Evolutionary conservation across 1,284 basidiomycete species (phyloP), one percentile per base, ranked within the genome.

Genomic region (Ustilago esculenta): DNA sequence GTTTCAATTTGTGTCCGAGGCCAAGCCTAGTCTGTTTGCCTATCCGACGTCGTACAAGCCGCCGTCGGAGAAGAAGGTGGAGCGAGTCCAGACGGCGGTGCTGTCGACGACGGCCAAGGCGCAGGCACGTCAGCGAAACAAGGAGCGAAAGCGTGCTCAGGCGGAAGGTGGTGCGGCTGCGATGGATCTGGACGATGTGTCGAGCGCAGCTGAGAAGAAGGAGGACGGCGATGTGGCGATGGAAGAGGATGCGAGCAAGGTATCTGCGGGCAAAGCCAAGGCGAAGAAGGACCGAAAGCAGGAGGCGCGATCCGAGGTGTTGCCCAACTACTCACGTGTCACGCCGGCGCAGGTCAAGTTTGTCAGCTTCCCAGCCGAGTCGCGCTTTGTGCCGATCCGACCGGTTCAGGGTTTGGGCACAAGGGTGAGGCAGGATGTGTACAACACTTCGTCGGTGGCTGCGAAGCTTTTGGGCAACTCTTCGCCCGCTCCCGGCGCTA

Each of bases 271-370:
- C 21, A 54, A 53, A 37, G 23, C 21, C 40, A 69, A 73, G 52
- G 36, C 51, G 6, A 57, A 71, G 37, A 73, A 78, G 55, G 82
- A 85, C 65, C 88, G 89, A 76, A 90, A 89, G 81, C 69, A 69
- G 17, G 94, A 98, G 78, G 88, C 92, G 0, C 84, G 86, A 2
- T 90, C 86, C 12, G 92, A 95, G 83, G 87, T 85, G 56, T 84
- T 94, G 15, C 84, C 88, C 25, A 99, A 99, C 85, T 90, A 97
- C 79, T 91, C 94, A 12, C 90, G 96, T 47, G 92, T 98, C 17
- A 94, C 91, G 1, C 92, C 95, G 15, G 88, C 90, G 0, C 96
- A 99, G 83, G 85, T 96, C 29, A 85, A 88, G 18, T 89, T 91
- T 83, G 88, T 98, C 77, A 86, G 87, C 39, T 96, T 97, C 87